Evolutionary conservation across 352 stramenopile species (phyloP), one percentile per base, ranked within the genome.

Genomic region (Stramenopiles sp.): DNA sequence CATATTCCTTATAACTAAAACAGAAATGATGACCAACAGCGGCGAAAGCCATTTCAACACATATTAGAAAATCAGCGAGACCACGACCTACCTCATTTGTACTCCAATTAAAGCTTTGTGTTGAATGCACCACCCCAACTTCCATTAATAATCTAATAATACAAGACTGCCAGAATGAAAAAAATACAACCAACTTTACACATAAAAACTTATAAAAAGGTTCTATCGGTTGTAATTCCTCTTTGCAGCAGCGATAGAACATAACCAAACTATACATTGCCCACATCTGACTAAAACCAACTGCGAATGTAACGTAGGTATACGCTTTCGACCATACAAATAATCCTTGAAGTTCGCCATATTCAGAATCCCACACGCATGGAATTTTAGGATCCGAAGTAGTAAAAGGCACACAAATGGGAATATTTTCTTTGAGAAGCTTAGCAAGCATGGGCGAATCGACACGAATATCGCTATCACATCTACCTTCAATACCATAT

Each of bases 141-240:
- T 66, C 68, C 45, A 79, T 66, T 34, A 85, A 48, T 38, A 72
- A n/a, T n/a, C 26, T n/a, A 32, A 15, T 32, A 32, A 32, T n/a
- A 32, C 26, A 52, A 21, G 58, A 71, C 59, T 88, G 72, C 73
- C 73, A 88, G 54, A 75, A 89, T 18, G 68, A 83, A 44, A 87
- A 81, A 53, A 88, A 88, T 24, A 89, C 79, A 40, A 89, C 75
- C 2, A 62, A 64, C 46, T 88, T 89, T 48, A 89, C 83, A 2
- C 63, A 64, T 23, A 88, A 43, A 48, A 89, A 88, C 50, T 89
- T 89, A n/a, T 61, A 63, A 44, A 80, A 60, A 26, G 71, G 71
- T 20, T 57, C 55, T 36, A 89, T 53, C 41, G 81, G 66, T 36
- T 78, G 62, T 37, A 77, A 62, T 2, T 68, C 77, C n/a, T 59